Evolutionary conservation across 257 asterid species (phyloP).

Genomic region (Lycium ferocissimum): DNA sequence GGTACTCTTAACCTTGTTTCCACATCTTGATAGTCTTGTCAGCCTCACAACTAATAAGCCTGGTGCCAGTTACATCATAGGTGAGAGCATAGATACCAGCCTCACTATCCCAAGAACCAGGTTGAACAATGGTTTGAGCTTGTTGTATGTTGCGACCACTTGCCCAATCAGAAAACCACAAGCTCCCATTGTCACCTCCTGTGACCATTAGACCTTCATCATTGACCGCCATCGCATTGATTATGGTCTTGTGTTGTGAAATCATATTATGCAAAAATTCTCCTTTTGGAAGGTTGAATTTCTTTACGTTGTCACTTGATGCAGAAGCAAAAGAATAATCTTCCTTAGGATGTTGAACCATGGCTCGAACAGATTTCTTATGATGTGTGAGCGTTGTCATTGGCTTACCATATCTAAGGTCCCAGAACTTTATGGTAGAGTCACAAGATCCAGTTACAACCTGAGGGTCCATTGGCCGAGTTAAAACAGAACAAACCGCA

Average conservation of each 20-base stretch:
- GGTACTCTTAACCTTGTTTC: conserved; percentile 66
- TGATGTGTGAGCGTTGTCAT: conserved; percentile 38
- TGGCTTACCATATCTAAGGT: conserved; percentile 68
- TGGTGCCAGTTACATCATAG: conserved; percentile 70
- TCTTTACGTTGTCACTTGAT: conserved; percentile 93
- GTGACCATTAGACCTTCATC: conserved; percentile 88
- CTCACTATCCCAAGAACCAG: conserved; percentile 93
- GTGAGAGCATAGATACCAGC: conserved; percentile 77
- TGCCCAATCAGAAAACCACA: conserved; percentile 98
- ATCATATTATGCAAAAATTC: conserved; percentile 98
- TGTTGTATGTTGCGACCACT: conserved; percentile 96
- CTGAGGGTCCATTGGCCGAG: conserved; percentile 90
- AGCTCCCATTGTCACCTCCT: conserved; percentile 97
- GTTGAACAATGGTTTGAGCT: conserved; percentile 85
- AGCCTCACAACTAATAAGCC: conserved; percentile 86
- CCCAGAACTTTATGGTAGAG: conserved; percentile 95
- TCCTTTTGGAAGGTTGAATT: conserved; percentile 94
- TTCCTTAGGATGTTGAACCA: conserved; percentile 36
- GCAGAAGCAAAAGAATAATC: conserved; percentile 90
- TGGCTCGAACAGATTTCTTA: conserved; percentile 37
- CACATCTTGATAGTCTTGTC: conserved; percentile 95
- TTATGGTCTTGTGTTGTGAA: conserved; percentile 95
- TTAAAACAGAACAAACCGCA: conserved; percentile 95
- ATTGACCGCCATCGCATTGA: conserved; percentile 88
- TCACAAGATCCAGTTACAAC: conserved; percentile 98